phyloP scores from a whole-genome alignment of 805 yeast genomes.

The Yarrowia divulgata region DNA sequence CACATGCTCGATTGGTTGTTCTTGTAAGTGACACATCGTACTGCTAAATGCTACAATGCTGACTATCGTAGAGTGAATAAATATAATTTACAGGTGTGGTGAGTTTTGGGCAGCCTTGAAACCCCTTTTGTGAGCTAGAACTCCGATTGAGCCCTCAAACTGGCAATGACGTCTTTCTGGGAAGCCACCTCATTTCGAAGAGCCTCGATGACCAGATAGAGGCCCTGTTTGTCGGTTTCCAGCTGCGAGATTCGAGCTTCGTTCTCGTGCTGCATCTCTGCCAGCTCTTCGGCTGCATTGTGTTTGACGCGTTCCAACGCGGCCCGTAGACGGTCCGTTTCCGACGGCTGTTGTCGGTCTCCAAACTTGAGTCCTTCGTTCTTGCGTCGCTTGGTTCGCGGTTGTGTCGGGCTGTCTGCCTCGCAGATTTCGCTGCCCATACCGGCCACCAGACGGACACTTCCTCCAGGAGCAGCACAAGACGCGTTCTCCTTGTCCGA shows the following conservation, averaged over 20 bases:
- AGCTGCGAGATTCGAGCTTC: constrained; percentile 23
- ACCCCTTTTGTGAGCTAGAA: background rate
- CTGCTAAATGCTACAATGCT: too few relatives aligned
- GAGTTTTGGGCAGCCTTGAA: background rate
- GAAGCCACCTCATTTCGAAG: constrained; percentile 5
- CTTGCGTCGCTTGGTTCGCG: constrained; percentile 8
- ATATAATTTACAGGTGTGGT: constrained; percentile 10
- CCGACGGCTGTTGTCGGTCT: constrained; percentile 8
- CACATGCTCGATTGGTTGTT: too few relatives aligned
- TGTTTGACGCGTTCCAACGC: background rate
- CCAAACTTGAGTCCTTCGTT: constrained; percentile 22
- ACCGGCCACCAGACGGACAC: constrained; percentile 1
- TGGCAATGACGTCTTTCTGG: constrained; percentile 5
- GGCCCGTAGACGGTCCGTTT: background rate
- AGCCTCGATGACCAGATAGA: constrained; percentile 27
- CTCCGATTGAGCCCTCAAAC: constrained; percentile 2
- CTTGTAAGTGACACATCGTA: too few relatives aligned
- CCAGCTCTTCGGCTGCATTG: background rate
- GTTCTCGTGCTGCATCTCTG: background rate
- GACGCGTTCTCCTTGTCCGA: constrained; percentile 26
- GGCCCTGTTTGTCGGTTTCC: constrained; percentile 37
- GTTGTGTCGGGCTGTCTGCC: constrained; percentile 22
- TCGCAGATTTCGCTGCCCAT: constrained; percentile 32
- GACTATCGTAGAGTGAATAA: background rate
- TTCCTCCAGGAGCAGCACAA: constrained; percentile 15